Evolutionary conservation across 169 alveolate species (phyloP).

Genomic region (Babesia microti): DNA sequence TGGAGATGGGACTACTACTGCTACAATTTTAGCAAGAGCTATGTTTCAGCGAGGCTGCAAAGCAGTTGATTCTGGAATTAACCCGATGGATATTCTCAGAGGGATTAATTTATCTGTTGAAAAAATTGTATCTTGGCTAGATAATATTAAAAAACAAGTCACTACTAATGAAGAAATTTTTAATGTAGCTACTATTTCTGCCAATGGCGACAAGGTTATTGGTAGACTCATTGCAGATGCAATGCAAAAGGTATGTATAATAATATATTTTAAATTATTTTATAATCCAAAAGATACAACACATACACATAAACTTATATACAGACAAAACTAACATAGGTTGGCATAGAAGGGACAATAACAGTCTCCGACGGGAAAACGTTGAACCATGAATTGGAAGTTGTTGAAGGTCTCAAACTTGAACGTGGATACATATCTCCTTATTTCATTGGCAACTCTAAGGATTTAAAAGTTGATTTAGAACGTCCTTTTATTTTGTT

Average conservation of each 20-base stretch:
- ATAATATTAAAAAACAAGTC: constrained; percentile 56
- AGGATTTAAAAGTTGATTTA: constrained; percentile 88
- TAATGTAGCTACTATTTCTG: constrained; percentile 97
- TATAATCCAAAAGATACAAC: background rate
- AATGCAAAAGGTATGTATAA: constrained; percentile 68
- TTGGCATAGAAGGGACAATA: constrained; percentile 96
- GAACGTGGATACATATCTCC: constrained; percentile 98
- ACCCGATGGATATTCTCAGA: constrained; percentile 96
- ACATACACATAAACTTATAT: background rate
- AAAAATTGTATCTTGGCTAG: constrained; percentile 51
- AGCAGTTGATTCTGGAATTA: constrained; percentile 97
- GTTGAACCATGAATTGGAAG: constrained; percentile 91
- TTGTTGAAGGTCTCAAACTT: constrained; percentile 95
- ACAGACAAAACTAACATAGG: constrained; percentile 63
- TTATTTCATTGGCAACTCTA: constrained; percentile 90
- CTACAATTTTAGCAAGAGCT: constrained; percentile 96
- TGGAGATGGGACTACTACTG: constrained; percentile 99
- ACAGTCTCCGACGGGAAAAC: constrained; percentile 97
- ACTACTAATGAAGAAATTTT: constrained; percentile 64
- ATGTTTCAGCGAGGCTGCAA: constrained; percentile 96
- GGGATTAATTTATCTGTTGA: constrained; percentile 68
- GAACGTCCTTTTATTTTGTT: constrained; percentile 90
- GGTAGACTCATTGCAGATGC: constrained; percentile 94
- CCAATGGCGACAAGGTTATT: constrained; percentile 92
- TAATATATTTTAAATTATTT: background rate